Percentiles rank a stretch among this genome's conserved stretches.
phyloP scores from a whole-genome alignment of 169 alveolate species.

The Theileria sp. region DNA sequence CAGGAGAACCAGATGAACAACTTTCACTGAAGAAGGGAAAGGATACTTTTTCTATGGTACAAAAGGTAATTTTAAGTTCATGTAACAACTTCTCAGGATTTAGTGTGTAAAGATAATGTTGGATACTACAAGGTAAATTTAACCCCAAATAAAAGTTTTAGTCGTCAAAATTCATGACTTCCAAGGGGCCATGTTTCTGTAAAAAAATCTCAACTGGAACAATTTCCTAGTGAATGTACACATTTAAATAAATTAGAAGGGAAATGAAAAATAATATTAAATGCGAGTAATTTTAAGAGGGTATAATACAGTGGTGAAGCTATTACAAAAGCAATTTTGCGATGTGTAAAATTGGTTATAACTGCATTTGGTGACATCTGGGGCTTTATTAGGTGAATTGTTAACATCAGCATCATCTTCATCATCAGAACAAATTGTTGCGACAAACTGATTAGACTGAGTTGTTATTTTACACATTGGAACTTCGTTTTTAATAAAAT shows the following conservation, averaged over 20 bases:
- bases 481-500: conserved; percentile 64
- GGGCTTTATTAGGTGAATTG: background rate
- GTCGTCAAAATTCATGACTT: conserved; percentile 59
- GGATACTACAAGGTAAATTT: conserved; percentile 66
- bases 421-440: background rate
- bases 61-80: conserved; percentile 32
- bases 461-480: conserved; percentile 53
- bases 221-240: conserved; percentile 33
- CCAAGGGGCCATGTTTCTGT: conserved; percentile 58
- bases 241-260: background rate
- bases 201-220: conserved; percentile 46
- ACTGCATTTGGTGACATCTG: background rate
- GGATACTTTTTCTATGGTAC: conserved; percentile 75
- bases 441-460: background rate
- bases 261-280: background rate
- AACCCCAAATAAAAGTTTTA: background rate
- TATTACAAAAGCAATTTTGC: background rate
- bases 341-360: background rate
- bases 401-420: background rate
- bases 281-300: conserved; percentile 24
- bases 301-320: conserved; percentile 11
- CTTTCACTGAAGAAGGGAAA: conserved; percentile 74
- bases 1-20: conserved; percentile 75
- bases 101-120: conserved; percentile 37
- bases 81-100: conserved; percentile 28